phyloP scores from a whole-genome alignment of 2,329 filamentous ascomycete species.

The Amauroascus verrucosus region DNA sequence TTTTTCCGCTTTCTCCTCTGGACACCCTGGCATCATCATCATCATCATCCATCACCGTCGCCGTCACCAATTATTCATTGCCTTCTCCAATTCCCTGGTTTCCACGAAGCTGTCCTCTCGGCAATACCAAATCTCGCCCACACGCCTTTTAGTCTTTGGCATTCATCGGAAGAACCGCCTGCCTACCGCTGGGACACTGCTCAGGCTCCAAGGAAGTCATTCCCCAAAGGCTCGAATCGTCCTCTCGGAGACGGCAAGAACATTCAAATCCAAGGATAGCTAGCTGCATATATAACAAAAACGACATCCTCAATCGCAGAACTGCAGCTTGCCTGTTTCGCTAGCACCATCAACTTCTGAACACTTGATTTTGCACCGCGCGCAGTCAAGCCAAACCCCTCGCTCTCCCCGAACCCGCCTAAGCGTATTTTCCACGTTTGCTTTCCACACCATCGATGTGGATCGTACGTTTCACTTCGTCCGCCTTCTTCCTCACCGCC shows the following conservation, averaged over 20 bases:
- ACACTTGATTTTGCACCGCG: too few relatives aligned
- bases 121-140: background rate
- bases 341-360: too few relatives aligned
- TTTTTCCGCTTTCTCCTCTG: background rate
- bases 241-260: too few relatives aligned
- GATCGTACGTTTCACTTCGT: conserved; percentile 69
- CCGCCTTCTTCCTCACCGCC: conserved; percentile 75
- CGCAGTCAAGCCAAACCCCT: background rate
- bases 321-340: too few relatives aligned
- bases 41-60: background rate
- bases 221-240: too few relatives aligned
- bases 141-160: background rate
- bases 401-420: background rate
- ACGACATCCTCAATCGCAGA: too few relatives aligned
- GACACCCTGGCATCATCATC: conserved; percentile 5
- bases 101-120: conserved; percentile 8
- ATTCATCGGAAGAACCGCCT: background rate
- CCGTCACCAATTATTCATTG: background rate
- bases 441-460: conserved; percentile 53
- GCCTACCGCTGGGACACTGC: too few relatives aligned
- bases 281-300: too few relatives aligned
- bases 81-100: conserved; percentile 27
- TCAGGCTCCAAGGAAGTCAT: too few relatives aligned
- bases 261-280: too few relatives aligned
- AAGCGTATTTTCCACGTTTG: background rate